Evolutionary conservation across 140 eudicot genomes (phyloP).

Genomic region (Anethum foeniculum): DNA sequence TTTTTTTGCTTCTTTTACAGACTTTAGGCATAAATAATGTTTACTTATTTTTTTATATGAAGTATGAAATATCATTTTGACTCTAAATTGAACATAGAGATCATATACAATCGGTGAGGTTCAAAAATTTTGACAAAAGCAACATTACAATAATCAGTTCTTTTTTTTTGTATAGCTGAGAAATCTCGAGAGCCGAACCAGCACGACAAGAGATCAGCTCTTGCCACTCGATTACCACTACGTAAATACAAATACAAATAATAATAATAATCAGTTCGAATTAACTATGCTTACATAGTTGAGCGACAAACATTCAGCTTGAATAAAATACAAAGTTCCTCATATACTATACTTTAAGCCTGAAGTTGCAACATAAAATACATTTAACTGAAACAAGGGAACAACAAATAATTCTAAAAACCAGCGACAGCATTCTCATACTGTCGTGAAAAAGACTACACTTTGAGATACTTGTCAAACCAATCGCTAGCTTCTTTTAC

Average conservation of each 20-base stretch:
- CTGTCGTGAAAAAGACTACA: not conserved
- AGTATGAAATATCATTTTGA: not conserved
- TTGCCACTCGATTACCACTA: too few species aligned
- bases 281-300: not conserved
- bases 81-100: not conserved
- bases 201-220: too few species aligned
- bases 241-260: not conserved
- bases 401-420: not conserved
- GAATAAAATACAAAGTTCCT: not conserved
- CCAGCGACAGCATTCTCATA: not conserved
- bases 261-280: not conserved
- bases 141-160: not conserved
- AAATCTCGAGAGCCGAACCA: too few species aligned
- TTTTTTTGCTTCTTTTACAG: not conserved
- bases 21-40: not conserved
- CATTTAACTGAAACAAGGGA: not conserved
- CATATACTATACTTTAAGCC: not conserved
- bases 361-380: not conserved
- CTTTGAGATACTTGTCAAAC: constrained; percentile 58
- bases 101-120: not conserved
- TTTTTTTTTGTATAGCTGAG: too few species aligned
- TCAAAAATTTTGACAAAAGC: not conserved
- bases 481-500: constrained; percentile 77
- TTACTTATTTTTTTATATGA: not conserved
- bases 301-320: not conserved